Percentiles rank a stretch among this genome's conserved stretches.
Conservation (phyloP, 192 early-diverging fungal species). For the Backusella tuberculispora region DNA sequence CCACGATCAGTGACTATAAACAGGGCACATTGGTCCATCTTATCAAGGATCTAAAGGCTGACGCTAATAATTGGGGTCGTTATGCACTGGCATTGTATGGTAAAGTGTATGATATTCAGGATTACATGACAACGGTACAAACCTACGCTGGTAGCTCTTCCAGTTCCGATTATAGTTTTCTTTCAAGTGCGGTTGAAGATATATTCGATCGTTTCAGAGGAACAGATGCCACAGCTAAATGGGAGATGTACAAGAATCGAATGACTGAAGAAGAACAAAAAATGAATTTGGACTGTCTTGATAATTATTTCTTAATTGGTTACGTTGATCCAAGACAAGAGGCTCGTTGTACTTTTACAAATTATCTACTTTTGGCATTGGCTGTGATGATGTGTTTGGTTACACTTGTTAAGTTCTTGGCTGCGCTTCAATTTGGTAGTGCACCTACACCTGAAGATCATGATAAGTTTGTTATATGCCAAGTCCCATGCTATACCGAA, state of each 20-base stretch:
- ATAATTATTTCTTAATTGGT: slow-evolving; percentile 69
- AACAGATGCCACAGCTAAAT: slow-evolving; percentile 52
- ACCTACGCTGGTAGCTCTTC: slow-evolving; percentile 47
- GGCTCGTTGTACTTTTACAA: slow-evolving; percentile 60
- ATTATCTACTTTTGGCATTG: slow-evolving; percentile 66
- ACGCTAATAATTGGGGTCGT: slow-evolving; percentile 49
- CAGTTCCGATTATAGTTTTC: slow-evolving; percentile 47
- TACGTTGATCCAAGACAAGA: slow-evolving; percentile 64
- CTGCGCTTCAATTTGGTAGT: slow-evolving; percentile 76
- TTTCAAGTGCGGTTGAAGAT: slow-evolving; percentile 39
- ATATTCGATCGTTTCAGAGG: slow-evolving; percentile 52
- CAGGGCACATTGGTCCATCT: slow-evolving; percentile 74
- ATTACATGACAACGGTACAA: slow-evolving; percentile 57
- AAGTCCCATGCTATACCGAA: slow-evolving; percentile 97
- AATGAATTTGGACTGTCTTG: slow-evolving; percentile 57
- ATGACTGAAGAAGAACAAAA: slow-evolving; percentile 30
- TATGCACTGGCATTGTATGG: slow-evolving; percentile 58
- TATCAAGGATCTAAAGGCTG: slow-evolving; percentile 53
- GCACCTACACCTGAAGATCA: slow-evolving; percentile 82
- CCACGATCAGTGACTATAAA: slow-evolving; percentile 53
- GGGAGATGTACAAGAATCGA: slow-evolving; percentile 35
- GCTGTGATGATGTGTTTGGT: slow-evolving; percentile 70
- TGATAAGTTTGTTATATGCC: slow-evolving; percentile 96
- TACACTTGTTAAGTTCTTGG: slow-evolving; percentile 79
- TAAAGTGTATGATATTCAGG: slow-evolving; percentile 70